Evolutionary conservation across 2,329 filamentous ascomycete species (phyloP).

Genomic region (Neurospora crassa): DNA sequence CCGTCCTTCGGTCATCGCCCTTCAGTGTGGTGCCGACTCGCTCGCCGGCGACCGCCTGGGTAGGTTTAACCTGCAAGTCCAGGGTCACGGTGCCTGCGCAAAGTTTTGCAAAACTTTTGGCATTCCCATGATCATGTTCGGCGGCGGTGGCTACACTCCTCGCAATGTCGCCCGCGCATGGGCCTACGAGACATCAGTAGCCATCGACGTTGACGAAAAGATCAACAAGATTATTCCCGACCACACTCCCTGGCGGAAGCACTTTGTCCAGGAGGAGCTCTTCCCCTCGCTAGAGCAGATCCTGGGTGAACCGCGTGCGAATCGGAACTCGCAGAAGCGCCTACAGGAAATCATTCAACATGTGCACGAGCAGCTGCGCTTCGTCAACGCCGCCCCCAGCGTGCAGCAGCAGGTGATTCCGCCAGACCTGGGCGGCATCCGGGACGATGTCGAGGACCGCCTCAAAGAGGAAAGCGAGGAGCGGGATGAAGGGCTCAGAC

Average conservation of each 20-base stretch:
- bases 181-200: slow-evolving; percentile 93
- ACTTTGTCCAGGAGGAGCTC: slow-evolving; percentile 80
- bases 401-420: slow-evolving; percentile 77
- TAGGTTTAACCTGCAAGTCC: slow-evolving; percentile 93
- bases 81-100: slow-evolving; percentile 86
- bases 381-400: slow-evolving; percentile 75
- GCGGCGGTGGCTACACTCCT: slow-evolving; percentile 92
- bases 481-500: slow-evolving; percentile 42
- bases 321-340: slow-evolving; percentile 70
- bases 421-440: slow-evolving; percentile 59
- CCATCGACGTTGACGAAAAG: slow-evolving; percentile 62
- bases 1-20: slow-evolving; percentile 79
- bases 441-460: slow-evolving; percentile 59
- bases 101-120: slow-evolving; percentile 74
- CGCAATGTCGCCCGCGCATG: slow-evolving; percentile 93
- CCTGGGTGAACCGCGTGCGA: slow-evolving; percentile 58
- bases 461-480: slow-evolving; percentile 57
- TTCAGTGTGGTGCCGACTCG: slow-evolving; percentile 94
- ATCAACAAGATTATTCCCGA: slow-evolving; percentile 66
- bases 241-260: slow-evolving; percentile 76
- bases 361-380: slow-evolving; percentile 76
- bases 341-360: slow-evolving; percentile 67
- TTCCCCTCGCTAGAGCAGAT: slow-evolving; percentile 78
- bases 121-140: slow-evolving; percentile 80
- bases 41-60: slow-evolving; percentile 88